These are phyloP conservation scores for Alternaria brassicicola DNA, from an alignment of 2,329 filamentous ascomycete genomes.

Conservation along the genomic window DNA sequence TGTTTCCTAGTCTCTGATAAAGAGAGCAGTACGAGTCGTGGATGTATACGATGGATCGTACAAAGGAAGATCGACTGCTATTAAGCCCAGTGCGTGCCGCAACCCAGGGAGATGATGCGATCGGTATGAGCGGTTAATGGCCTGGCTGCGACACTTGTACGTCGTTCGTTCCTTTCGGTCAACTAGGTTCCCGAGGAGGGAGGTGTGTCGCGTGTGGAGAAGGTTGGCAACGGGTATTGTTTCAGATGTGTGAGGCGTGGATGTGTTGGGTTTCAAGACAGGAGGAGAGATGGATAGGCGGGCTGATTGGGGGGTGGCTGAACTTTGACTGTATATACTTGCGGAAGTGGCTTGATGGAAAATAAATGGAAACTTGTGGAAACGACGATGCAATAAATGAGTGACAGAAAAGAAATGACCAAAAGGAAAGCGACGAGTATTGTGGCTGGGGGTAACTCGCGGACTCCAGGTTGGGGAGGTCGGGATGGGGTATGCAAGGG, in stretches of 20 bases:
- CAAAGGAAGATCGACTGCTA: conserved; percentile 1
- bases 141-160: conserved; percentile 10
- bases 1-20: neutral
- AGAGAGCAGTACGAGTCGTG: neutral
- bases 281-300: neutral
- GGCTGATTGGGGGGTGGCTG: neutral
- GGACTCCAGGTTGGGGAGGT: conserved; percentile 11
- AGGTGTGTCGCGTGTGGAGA: conserved; percentile 25
- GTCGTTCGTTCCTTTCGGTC: conserved; percentile 18
- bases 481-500: conserved; percentile 21
- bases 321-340: neutral
- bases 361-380: conserved; percentile 1
- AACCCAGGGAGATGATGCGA: neutral
- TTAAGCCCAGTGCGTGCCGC: conserved; percentile 11
- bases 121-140: conserved; percentile 4
- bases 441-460: conserved; percentile 24
- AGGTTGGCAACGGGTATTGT: conserved; percentile 9
- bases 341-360: neutral
- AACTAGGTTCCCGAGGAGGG: conserved; percentile 17
- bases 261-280: conserved; percentile 6
- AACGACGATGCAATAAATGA: neutral
- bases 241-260: conserved; percentile 15
- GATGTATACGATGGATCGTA: neutral
- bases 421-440: conserved; percentile 2
- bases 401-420: neutral